Evolutionary conservation across 371 early-diverging fungal genomes (phyloP).

Genomic region (Fennellomyces sp.): DNA sequence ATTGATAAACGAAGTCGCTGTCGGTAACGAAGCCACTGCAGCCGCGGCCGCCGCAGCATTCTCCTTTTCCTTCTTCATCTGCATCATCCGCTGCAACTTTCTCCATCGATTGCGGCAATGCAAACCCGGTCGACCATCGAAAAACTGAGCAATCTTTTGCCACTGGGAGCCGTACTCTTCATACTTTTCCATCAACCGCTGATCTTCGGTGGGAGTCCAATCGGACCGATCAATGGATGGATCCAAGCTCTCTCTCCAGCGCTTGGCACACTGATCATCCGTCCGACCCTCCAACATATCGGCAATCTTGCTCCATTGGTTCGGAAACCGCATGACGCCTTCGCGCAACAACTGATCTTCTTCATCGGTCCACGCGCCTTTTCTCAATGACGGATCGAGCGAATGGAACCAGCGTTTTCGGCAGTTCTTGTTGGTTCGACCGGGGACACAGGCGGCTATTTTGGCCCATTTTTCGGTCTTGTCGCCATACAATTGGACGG

Average conservation of each 20-base stretch:
- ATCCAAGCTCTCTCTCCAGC: constrained; percentile 83
- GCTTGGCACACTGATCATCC: constrained; percentile 82
- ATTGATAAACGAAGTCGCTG: not conserved
- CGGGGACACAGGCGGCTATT: constrained; percentile 80
- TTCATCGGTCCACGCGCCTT: constrained; percentile 81
- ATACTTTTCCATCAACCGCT: constrained; percentile 62
- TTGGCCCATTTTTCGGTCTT: constrained; percentile 85
- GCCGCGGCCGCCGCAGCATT: constrained; percentile 20
- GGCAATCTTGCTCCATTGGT: constrained; percentile 83
- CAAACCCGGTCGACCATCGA: constrained; percentile 78
- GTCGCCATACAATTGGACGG: constrained; percentile 76
- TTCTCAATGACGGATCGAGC: constrained; percentile 74
- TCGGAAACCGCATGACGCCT: constrained; percentile 67
- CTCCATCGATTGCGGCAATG: constrained; percentile 87
- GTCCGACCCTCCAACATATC: constrained; percentile 80
- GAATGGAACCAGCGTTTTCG: constrained; percentile 85
- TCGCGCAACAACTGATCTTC: constrained; percentile 74
- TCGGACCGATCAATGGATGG: constrained; percentile 74
- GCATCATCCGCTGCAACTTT: constrained; percentile 69
- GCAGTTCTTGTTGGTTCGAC: constrained; percentile 82
- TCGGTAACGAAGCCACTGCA: constrained; percentile 8
- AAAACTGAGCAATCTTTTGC: constrained; percentile 81
- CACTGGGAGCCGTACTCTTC: constrained; percentile 78
- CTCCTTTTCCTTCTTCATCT: constrained; percentile 51
- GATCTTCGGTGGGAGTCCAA: constrained; percentile 83